These are phyloP conservation scores for Monosporascus sp. DNA, from an alignment of 2,329 filamentous ascomycete species.

Conservation along the genomic window DNA sequence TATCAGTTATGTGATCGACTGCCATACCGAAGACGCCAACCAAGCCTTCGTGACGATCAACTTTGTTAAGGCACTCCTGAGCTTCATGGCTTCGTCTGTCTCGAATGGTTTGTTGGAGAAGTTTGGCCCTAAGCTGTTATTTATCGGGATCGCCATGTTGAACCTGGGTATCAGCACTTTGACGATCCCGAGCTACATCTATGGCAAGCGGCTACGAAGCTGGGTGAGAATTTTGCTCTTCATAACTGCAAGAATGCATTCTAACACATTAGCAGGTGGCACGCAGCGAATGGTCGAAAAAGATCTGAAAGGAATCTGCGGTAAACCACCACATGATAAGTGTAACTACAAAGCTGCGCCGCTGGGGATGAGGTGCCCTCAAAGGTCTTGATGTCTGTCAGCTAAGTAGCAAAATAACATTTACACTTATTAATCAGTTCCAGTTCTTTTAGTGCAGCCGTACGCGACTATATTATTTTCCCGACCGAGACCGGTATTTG, in stretches of 20 bases:
- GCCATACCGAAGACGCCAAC: slow-evolving; percentile 20
- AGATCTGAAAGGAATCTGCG: slow-evolving; percentile 5
- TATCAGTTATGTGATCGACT: slow-evolving; percentile 21
- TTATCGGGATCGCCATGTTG: slow-evolving; percentile 16
- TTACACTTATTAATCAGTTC: no score
- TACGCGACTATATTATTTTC: no score
- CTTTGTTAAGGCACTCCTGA: slow-evolving; percentile 18
- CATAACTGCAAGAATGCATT: neutral
- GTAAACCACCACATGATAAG: no score
- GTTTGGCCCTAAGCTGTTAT: slow-evolving; percentile 10
- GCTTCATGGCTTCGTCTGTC: slow-evolving; percentile 15
- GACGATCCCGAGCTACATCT: slow-evolving; percentile 21
- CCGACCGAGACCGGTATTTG: no score
- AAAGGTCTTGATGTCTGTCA: no score
- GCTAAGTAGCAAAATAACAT: no score
- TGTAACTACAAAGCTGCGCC: no score
- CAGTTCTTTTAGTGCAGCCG: no score
- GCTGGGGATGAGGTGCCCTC: no score
- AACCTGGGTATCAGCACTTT: slow-evolving; percentile 16
- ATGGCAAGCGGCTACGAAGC: slow-evolving; percentile 17
- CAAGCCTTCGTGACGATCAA: slow-evolving; percentile 22
- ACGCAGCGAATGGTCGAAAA: slow-evolving; percentile 18
- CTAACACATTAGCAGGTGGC: slow-evolving; percentile 6
- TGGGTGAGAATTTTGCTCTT: slow-evolving; percentile 10
- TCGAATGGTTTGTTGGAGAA: slow-evolving; percentile 14